Percentiles rank a stretch among this genome's conserved stretches.
phyloP scores from a whole-genome alignment of 2,329 filamentous ascomycete genomes.

The Huntiella moniliformis region DNA sequence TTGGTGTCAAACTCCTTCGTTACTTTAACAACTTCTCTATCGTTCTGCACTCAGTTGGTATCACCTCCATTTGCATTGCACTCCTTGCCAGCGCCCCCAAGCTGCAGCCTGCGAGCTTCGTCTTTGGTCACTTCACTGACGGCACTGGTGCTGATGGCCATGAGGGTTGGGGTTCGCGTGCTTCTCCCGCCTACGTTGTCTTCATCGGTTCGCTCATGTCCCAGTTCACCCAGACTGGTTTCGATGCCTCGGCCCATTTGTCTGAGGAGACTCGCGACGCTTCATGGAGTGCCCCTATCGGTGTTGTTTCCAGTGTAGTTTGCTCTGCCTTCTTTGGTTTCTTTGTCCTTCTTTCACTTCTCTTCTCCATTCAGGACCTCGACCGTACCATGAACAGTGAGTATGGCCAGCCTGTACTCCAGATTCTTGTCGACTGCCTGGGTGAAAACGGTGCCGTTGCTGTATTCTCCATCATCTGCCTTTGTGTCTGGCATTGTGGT shows the following conservation, averaged over 20 bases:
- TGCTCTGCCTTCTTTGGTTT: constrained; percentile 39
- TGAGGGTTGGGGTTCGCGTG: constrained; percentile 33
- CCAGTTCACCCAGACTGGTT: constrained; percentile 32
- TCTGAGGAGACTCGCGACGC: constrained; percentile 39
- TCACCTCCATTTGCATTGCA: constrained; percentile 33
- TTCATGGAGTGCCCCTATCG: constrained; percentile 36
- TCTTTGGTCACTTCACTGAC: constrained; percentile 35
- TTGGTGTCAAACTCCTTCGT: constrained; percentile 34
- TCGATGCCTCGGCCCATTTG: constrained; percentile 37
- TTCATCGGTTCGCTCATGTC: constrained; percentile 33
- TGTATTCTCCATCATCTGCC: constrained; percentile 34
- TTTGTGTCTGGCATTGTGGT: constrained; percentile 43
- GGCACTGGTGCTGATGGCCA: constrained; percentile 28
- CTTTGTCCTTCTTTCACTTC: constrained; percentile 35
- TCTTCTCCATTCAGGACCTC: constrained; percentile 42
- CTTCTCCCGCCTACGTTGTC: constrained; percentile 34
- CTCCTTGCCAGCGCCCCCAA: constrained; percentile 37
- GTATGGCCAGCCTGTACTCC: constrained; percentile 35
- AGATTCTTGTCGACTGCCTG: constrained; percentile 38
- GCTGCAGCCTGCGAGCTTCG: constrained; percentile 34
- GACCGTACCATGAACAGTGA: constrained; percentile 24
- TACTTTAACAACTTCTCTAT: constrained; percentile 40
- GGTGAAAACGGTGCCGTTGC: constrained; percentile 35
- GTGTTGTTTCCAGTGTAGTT: constrained; percentile 36
- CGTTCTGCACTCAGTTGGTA: constrained; percentile 32